Conservation (phyloP, 495 filamentous ascomycete genomes). For the Chaetomium cochliodes region DNA sequence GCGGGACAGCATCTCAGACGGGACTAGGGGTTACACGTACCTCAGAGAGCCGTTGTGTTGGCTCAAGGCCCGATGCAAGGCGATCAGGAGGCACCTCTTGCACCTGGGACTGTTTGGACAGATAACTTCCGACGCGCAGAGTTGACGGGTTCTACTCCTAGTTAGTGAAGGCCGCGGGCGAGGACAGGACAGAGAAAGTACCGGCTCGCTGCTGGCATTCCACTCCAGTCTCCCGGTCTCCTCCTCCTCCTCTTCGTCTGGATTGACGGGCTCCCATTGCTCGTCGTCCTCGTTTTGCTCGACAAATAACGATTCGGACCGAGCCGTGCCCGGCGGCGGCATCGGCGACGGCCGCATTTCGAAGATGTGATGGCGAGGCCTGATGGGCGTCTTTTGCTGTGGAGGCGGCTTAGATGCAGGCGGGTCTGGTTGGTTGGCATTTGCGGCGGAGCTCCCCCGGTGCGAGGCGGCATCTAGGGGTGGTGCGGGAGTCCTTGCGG, state of each 20-base stretch:
- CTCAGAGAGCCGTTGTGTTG: conserved; percentile 66
- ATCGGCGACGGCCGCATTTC: conserved; percentile 39
- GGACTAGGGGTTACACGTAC: conserved; percentile 33
- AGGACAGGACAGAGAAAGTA: conserved; percentile 23
- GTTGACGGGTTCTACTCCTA: conserved; percentile 36
- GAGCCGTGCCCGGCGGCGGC: conserved; percentile 60
- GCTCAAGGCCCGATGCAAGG: conserved; percentile 50
- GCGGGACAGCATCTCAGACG: conserved; percentile 9
- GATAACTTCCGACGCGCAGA: conserved; percentile 39
- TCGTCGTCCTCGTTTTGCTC: conserved; percentile 66
- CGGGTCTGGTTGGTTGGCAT: conserved; percentile 15
- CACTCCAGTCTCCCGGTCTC: conserved; percentile 63
- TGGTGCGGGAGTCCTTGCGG: conserved; percentile 28
- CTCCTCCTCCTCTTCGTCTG: conserved; percentile 67
- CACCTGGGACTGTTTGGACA: conserved; percentile 36
- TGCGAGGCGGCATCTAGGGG: conserved; percentile 42
- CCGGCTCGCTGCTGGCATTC: conserved; percentile 66
- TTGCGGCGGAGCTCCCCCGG: conserved; percentile 37
- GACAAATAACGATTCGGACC: conserved; percentile 76
- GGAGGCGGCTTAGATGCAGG: conserved; percentile 14
- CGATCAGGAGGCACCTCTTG: conserved; percentile 25
- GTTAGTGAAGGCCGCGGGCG: conserved; percentile 29
- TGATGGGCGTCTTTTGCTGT: conserved; percentile 25
- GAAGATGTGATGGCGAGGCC: conserved; percentile 32
- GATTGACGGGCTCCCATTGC: conserved; percentile 77